Evolutionary conservation across 2,329 filamentous ascomycete genomes (phyloP).

Genomic region (Alternaria novae-zelandiae): DNA sequence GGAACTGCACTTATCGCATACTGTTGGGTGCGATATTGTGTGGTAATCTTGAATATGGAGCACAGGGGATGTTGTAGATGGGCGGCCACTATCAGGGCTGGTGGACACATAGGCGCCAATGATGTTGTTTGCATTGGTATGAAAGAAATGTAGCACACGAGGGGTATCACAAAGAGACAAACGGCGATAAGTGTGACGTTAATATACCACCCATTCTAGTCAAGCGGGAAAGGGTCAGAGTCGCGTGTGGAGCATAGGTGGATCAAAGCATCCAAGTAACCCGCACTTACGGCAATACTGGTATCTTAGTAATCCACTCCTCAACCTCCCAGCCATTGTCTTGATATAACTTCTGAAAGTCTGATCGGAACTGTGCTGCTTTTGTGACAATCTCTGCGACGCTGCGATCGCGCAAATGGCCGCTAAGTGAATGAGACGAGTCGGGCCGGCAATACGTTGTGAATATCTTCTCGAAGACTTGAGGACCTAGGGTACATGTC

Average conservation of each 20-base stretch:
- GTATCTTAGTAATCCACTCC: constrained; percentile 38
- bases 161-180: neutral
- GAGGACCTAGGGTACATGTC: constrained; percentile 15
- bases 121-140: neutral
- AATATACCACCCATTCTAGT: neutral
- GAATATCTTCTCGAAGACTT: constrained; percentile 41
- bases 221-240: no score
- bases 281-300: constrained; percentile 24
- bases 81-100: neutral
- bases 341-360: constrained; percentile 18
- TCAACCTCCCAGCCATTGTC: constrained; percentile 29
- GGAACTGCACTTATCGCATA: neutral
- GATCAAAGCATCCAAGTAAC: neutral
- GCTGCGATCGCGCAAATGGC: constrained; percentile 34
- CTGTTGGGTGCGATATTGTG: neutral
- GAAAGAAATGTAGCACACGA: neutral
- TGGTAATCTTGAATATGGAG: neutral
- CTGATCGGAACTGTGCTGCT: constrained; percentile 28
- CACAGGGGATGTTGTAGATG: neutral
- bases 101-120: neutral
- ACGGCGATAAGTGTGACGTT: neutral
- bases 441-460: constrained; percentile 28
- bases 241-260: no score
- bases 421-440: constrained; percentile 4
- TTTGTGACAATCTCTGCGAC: constrained; percentile 37